These are phyloP conservation scores for Xylaria palmicola DNA, from an alignment of 495 filamentous ascomycete species.

Conservation along the genomic window DNA sequence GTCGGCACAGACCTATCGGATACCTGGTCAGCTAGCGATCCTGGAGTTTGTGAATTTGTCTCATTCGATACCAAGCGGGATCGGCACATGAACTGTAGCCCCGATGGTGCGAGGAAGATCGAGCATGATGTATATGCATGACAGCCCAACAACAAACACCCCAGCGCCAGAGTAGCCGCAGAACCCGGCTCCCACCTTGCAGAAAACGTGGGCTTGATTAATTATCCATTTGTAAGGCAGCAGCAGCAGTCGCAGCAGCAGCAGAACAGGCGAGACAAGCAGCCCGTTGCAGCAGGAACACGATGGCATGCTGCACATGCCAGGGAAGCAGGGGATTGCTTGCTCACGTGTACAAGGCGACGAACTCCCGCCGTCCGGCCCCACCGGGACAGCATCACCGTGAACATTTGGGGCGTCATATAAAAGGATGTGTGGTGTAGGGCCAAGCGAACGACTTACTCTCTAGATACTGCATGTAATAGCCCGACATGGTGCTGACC, in stretches of 20 bases:
- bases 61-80: constrained; percentile 33
- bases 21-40: constrained; percentile 46
- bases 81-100: constrained; percentile 25
- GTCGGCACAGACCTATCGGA: constrained; percentile 85
- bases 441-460: constrained; percentile 48
- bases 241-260: constrained; percentile 18
- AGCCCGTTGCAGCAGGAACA: constrained; percentile 19
- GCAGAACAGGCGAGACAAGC: constrained; percentile 9
- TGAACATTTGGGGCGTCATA: constrained; percentile 8
- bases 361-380: constrained; percentile 30
- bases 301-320: constrained; percentile 24
- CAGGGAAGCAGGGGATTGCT: constrained; percentile 33
- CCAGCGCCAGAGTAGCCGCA: constrained; percentile 23
- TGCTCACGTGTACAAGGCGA: constrained; percentile 32
- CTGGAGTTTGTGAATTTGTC: constrained; percentile 23
- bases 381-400: constrained; percentile 31
- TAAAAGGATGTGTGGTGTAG: neutral
- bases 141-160: constrained; percentile 41
- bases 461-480: constrained; percentile 64
- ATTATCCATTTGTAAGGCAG: constrained; percentile 15
- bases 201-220: constrained; percentile 28
- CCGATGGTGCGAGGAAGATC: constrained; percentile 38
- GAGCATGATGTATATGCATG: constrained; percentile 45
- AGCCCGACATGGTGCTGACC: constrained; percentile 53
- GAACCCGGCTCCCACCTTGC: constrained; percentile 21